Conservation (phyloP, 345 rosid species). For the Raphanus raphanistrum region DNA sequence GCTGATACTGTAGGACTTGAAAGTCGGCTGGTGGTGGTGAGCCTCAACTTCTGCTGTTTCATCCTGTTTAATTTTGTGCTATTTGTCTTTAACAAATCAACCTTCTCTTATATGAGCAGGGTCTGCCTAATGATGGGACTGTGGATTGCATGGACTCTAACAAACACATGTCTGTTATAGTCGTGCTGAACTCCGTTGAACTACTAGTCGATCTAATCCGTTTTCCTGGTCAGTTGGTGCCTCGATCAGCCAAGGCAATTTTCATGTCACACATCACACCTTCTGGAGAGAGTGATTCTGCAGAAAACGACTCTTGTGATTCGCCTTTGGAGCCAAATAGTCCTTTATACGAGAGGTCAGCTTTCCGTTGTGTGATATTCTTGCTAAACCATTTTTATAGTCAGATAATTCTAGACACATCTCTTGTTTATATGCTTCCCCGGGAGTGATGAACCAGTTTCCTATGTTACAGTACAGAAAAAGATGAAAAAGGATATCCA, state of each 20-base stretch:
- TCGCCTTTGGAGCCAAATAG: slow-evolving; percentile 99
- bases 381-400: slow-evolving; percentile 25
- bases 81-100: not conserved
- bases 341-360: slow-evolving; percentile 88
- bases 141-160: slow-evolving; percentile 73
- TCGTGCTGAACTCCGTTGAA: slow-evolving; percentile 81
- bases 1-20: slow-evolving; percentile 94
- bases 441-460: slow-evolving; percentile 28
- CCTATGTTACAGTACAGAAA: slow-evolving; percentile 66
- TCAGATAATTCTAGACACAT: not conserved
- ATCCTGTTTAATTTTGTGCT: not conserved
- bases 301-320: slow-evolving; percentile 98
- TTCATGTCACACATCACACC: slow-evolving; percentile 86
- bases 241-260: slow-evolving; percentile 78
- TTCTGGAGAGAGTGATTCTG: slow-evolving; percentile 97
- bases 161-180: slow-evolving; percentile 92
- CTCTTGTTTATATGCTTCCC: slow-evolving; percentile 20
- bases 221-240: slow-evolving; percentile 92
- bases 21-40: slow-evolving; percentile 93
- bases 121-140: slow-evolving; percentile 89
- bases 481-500: slow-evolving; percentile 72
- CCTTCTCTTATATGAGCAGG: slow-evolving; percentile 49
- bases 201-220: slow-evolving; percentile 91
- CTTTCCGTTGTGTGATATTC: slow-evolving; percentile 22
- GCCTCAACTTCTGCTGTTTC: slow-evolving; percentile 32